Conservation (phyloP, 2,329 filamentous ascomycete genomes). For the Exophiala aquamarina region DNA sequence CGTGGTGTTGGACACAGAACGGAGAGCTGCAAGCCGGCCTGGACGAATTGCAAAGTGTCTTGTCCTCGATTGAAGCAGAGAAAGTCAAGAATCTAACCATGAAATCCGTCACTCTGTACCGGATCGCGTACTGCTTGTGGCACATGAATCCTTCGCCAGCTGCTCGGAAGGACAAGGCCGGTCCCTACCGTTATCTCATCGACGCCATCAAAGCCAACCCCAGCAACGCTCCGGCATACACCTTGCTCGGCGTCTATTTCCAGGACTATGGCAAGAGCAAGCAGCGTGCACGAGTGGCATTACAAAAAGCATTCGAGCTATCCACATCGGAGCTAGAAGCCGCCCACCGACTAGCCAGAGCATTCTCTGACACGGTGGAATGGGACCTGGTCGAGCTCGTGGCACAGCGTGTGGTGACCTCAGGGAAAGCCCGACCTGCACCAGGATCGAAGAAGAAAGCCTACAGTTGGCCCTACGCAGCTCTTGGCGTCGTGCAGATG, state of each 20-base stretch:
- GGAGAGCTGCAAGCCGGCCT: slow-evolving; percentile 71
- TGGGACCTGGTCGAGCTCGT: slow-evolving; percentile 97
- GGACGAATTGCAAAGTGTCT: slow-evolving; percentile 67
- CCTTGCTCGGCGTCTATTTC: slow-evolving; percentile 86
- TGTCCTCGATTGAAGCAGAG: slow-evolving; percentile 64
- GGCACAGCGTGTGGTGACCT: slow-evolving; percentile 85
- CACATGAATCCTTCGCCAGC: slow-evolving; percentile 71
- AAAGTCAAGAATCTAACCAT: slow-evolving; percentile 65
- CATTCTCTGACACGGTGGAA: slow-evolving; percentile 85
- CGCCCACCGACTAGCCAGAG: slow-evolving; percentile 79
- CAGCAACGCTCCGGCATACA: slow-evolving; percentile 87
- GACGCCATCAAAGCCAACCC: slow-evolving; percentile 81
- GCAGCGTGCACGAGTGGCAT: slow-evolving; percentile 83
- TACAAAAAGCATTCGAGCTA: slow-evolving; percentile 93
- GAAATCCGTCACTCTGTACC: slow-evolving; percentile 82
- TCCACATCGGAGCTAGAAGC: slow-evolving; percentile 83
- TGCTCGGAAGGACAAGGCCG: slow-evolving; percentile 75
- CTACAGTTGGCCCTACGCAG: slow-evolving; percentile 93
- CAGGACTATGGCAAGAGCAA: slow-evolving; percentile 87
- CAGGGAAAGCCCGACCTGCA: slow-evolving; percentile 85
- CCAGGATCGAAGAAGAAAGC: slow-evolving; percentile 92
- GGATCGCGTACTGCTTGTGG: slow-evolving; percentile 85
- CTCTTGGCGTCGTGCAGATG: slow-evolving; percentile 88
- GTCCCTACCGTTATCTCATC: slow-evolving; percentile 81
- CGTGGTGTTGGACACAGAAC: slow-evolving; percentile 85